phyloP scores from a whole-genome alignment of 2,329 filamentous ascomycete genomes.

The Fusarium sp. region DNA sequence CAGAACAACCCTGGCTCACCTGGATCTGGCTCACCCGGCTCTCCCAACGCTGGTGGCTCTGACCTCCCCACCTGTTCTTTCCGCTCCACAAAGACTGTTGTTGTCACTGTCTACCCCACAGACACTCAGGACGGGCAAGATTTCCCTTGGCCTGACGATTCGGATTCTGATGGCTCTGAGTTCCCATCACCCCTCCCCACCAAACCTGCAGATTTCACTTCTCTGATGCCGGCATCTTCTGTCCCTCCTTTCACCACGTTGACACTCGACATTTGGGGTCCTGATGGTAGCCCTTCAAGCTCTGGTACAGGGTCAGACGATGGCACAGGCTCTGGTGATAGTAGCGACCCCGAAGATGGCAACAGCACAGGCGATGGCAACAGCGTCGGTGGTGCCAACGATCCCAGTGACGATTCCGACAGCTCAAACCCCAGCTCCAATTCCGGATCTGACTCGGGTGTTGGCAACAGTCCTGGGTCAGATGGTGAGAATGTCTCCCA shows the following conservation, averaged over 20 bases:
- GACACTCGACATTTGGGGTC: constrained; percentile 52
- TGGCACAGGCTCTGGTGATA: constrained; percentile 22
- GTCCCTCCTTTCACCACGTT: constrained; percentile 51
- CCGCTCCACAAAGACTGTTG: constrained; percentile 58
- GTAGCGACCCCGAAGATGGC: constrained; percentile 2
- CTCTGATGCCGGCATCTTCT: constrained; percentile 21
- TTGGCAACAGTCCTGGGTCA: constrained; percentile 6
- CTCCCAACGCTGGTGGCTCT: constrained; percentile 12
- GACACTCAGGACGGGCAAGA: constrained; percentile 41
- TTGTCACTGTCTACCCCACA: constrained; percentile 59
- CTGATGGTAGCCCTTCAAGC: constrained; percentile 20
- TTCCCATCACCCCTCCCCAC: constrained; percentile 45
- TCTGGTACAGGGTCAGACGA: constrained; percentile 9
- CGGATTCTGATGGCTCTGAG: constrained; percentile 36
- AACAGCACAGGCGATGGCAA: constrained; percentile 17
- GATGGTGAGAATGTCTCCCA: constrained; percentile 18
- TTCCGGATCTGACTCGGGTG: neutral
- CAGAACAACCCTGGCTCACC: constrained; percentile 20
- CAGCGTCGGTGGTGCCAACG: neutral
- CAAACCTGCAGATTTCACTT: constrained; percentile 41
- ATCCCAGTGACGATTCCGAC: constrained; percentile 1
- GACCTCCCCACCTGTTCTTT: constrained; percentile 54
- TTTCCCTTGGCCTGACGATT: constrained; percentile 28
- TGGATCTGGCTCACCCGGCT: neutral
- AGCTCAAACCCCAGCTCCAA: constrained; percentile 5